These are phyloP conservation scores for Phaeolepiota aurea DNA, from an alignment of 768 basidiomycete genomes.

Conservation along the genomic window DNA sequence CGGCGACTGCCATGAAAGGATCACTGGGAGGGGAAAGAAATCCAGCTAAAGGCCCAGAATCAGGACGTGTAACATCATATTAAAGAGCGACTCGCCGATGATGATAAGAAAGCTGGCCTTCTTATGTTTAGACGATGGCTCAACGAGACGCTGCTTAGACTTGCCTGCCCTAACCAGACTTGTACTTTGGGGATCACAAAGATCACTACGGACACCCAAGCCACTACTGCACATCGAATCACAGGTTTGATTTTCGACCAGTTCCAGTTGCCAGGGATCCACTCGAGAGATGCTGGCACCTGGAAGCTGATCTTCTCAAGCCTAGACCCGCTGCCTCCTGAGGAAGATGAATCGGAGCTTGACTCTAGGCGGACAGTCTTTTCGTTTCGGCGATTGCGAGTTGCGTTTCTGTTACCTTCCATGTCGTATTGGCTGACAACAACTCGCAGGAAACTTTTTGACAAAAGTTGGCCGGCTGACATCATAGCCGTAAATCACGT, in stretches of 20 bases:
- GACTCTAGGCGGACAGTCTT: too few relatives aligned
- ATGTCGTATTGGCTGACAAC: too few relatives aligned
- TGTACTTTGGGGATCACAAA: conserved; percentile 48
- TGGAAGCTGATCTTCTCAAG: not conserved
- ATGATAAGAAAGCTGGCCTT: conserved; percentile 57
- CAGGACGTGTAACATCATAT: conserved; percentile 18
- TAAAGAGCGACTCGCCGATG: conserved; percentile 24
- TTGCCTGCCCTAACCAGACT: conserved; percentile 49
- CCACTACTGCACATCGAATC: conserved; percentile 52
- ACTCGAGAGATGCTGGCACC: conserved; percentile 28
- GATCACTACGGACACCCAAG: conserved; percentile 51
- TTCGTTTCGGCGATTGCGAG: too few relatives aligned
- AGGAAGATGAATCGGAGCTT: not conserved
- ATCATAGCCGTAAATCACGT: too few relatives aligned
- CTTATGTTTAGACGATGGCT: conserved; percentile 1
- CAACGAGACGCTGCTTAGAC: conserved; percentile 3
- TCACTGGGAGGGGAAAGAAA: conserved; percentile 63
- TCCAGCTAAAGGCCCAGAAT: conserved; percentile 27
- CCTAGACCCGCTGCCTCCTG: not conserved
- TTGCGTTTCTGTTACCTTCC: too few relatives aligned
- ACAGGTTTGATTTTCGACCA: conserved; percentile 57
- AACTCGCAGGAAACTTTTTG: too few relatives aligned
- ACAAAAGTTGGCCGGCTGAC: too few relatives aligned
- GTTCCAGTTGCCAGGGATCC: conserved; percentile 50
- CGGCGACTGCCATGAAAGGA: conserved; percentile 59